These are phyloP conservation scores for Trypanosoma avium DNA, from an alignment of 208 protist species.

Conservation along the genomic window DNA sequence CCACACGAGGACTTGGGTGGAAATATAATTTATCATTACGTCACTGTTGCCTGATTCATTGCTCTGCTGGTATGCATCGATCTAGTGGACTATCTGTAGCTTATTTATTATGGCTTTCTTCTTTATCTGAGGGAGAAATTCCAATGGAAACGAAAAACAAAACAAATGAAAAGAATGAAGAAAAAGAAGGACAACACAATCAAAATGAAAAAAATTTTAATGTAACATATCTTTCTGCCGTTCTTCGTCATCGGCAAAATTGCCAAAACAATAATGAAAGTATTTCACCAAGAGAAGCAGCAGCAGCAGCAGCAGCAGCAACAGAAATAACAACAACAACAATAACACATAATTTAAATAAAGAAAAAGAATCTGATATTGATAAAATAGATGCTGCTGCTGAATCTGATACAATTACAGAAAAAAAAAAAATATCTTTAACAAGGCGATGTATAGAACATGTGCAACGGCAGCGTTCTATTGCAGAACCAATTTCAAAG, in stretches of 20 bases:
- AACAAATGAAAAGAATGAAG: neutral
- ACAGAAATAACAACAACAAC: neutral
- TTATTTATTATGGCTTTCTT: slow-evolving; percentile 65
- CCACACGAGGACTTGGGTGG: neutral
- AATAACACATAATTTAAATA: neutral
- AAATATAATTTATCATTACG: slow-evolving; percentile 9
- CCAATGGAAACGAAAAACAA: neutral
- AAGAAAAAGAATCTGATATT: neutral
- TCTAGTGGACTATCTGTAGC: slow-evolving; percentile 65
- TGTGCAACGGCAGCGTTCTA: slow-evolving; percentile 45
- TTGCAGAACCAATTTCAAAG: slow-evolving; percentile 59
- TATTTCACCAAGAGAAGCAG: neutral
- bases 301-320: neutral
- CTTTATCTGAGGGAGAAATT: slow-evolving; percentile 28
- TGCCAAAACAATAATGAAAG: neutral
- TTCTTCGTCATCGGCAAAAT: slow-evolving; percentile 12
- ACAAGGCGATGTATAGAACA: slow-evolving; percentile 36
- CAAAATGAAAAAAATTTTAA: slow-evolving; percentile 6
- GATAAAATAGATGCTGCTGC: neutral
- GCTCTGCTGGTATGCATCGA: slow-evolving; percentile 86
- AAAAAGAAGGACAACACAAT: neutral
- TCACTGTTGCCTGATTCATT: slow-evolving; percentile 56
- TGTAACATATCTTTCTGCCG: slow-evolving; percentile 25
- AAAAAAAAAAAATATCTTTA: slow-evolving; percentile 25
- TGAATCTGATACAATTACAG: neutral